These are phyloP conservation scores for apple (Malus domestica) DNA, from an alignment of 306 rosid genomes.

Conservation along the genomic window ASM211411v1 NC_041801.1:20460501-20461000, in stretches of 20 bases:
- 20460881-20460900: conserved; percentile 22
- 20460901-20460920: conserved; percentile 31
- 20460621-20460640: background rate
- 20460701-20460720: background rate
- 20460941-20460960: conserved; percentile 21
- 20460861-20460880: conserved; percentile 32
- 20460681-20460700: background rate
- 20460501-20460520: background rate
- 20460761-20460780: background rate
- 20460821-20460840: background rate
- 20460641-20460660: background rate
- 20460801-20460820: background rate
- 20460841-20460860: background rate
- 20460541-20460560: background rate
- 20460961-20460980: conserved; percentile 2
- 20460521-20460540: background rate
- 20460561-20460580: background rate
- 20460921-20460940: conserved; percentile 34
- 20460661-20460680: background rate
- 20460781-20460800: background rate
- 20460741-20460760: conserved; percentile 19
- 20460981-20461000: conserved; percentile 20
- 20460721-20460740: conserved; percentile 17
- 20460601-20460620: background rate
- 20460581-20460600: background rate